These are phyloP conservation scores for Moesziomyces antarcticus DNA, from an alignment of 1,284 basidiomycete genomes.

Conservation along the genomic window DNA sequence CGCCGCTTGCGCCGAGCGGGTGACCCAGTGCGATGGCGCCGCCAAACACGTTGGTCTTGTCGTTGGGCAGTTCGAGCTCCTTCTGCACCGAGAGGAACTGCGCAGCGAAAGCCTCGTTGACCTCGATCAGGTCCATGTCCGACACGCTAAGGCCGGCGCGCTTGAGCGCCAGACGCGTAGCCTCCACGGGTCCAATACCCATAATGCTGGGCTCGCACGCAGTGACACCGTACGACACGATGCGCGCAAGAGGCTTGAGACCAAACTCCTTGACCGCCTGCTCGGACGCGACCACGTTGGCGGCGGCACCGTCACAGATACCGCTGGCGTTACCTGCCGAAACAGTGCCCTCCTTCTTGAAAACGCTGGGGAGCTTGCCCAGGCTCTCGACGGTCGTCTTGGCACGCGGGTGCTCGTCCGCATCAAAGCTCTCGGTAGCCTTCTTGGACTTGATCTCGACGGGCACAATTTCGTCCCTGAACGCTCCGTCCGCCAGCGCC, in stretches of 20 bases:
- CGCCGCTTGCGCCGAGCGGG: constrained; percentile 72
- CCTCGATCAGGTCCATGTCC: constrained; percentile 73
- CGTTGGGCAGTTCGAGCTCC: constrained; percentile 77
- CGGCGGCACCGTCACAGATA: constrained; percentile 96
- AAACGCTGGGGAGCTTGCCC: constrained; percentile 84
- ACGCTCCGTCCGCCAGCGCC: constrained; percentile 70
- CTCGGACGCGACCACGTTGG: constrained; percentile 90
- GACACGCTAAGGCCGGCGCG: constrained; percentile 68
- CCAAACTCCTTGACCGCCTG: constrained; percentile 88
- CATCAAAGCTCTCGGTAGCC: constrained; percentile 55
- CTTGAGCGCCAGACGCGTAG: constrained; percentile 67
- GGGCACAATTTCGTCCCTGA: constrained; percentile 68
- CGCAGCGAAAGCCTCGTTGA: constrained; percentile 88
- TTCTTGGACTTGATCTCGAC: constrained; percentile 67
- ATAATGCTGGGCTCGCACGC: constrained; percentile 73
- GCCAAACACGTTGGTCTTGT: constrained; percentile 73
- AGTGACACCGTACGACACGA: constrained; percentile 76
- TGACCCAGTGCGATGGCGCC: constrained; percentile 72
- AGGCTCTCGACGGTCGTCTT: constrained; percentile 92
- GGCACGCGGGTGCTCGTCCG: constrained; percentile 74
- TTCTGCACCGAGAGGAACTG: constrained; percentile 93
- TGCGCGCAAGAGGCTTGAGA: constrained; percentile 84
- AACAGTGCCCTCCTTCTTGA: constrained; percentile 87
- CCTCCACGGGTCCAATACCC: constrained; percentile 73
- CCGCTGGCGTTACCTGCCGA: constrained; percentile 96